Conservation (phyloP, 306 rosid species). For the Fragaria iinumae region DNA sequence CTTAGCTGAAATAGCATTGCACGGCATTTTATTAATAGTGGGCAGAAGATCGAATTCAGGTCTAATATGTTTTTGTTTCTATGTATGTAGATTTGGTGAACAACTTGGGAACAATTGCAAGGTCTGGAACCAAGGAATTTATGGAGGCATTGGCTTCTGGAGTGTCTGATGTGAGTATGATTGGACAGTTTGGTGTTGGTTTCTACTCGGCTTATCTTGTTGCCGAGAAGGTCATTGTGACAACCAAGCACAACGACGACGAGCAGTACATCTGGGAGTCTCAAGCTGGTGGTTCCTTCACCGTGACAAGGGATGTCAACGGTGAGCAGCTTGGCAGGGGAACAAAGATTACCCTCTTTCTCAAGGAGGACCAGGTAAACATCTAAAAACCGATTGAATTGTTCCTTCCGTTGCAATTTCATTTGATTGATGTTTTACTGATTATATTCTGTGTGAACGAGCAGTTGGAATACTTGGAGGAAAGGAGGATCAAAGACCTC, state of each 20-base stretch:
- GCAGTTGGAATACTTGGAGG: slow-evolving; percentile 69
- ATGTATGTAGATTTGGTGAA: slow-evolving; percentile 58
- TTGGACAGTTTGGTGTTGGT: slow-evolving; percentile 77
- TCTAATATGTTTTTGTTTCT: neutral
- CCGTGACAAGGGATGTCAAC: slow-evolving; percentile 53
- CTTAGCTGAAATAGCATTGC: too few species aligned
- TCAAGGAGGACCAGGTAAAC: slow-evolving; percentile 70
- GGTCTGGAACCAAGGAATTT: slow-evolving; percentile 71
- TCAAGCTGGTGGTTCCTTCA: slow-evolving; percentile 74
- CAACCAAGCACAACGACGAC: slow-evolving; percentile 67
- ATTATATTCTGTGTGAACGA: neutral
- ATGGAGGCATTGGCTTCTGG: slow-evolving; percentile 80
- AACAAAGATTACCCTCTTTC: slow-evolving; percentile 68
- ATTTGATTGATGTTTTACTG: neutral
- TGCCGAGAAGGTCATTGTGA: slow-evolving; percentile 59
- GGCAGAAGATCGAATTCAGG: neutral
- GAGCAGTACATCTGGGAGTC: slow-evolving; percentile 76
- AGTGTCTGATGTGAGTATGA: slow-evolving; percentile 65
- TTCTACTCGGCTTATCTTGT: slow-evolving; percentile 68
- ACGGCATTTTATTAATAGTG: too few species aligned
- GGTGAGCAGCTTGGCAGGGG: slow-evolving; percentile 76
- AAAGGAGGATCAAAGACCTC: slow-evolving; percentile 67
- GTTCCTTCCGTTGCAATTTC: neutral
- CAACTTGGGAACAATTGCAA: slow-evolving; percentile 72
- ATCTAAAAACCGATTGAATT: neutral